Evolutionary conservation across 192 early-diverging fungal genomes (phyloP), one percentile per base, ranked within the genome.

Genomic region (Chytriomyces confervae): DNA sequence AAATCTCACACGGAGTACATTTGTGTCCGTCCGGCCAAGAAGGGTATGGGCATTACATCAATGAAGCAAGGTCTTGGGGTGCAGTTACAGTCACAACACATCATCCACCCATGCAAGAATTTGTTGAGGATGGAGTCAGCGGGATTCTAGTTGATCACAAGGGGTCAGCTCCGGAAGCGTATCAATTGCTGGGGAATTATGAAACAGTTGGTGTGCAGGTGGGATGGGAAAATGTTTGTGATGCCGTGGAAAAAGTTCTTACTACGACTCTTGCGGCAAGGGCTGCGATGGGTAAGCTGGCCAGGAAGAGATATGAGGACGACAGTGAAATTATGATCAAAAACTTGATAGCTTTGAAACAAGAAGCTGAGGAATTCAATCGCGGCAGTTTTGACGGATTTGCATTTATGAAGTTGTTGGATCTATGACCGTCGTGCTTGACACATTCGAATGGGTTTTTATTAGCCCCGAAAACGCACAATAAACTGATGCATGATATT

Each of bases 101-200:
- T 29, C 46, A 66, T 44, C 45, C 62, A 6, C 73, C 73, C 18
- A 75, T 75, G 73, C 68, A 75, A 23, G 73, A 75, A 46, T 75
- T 71, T 71, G 69, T 71, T 16, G 44, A 44, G 20, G 69, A 71
- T 36, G 69, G 51, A 23, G 53, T 29, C n/a, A 29, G 23, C 11
- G 66, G 66, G 16, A 24, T 69, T 8, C 66, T 69, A 9, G 44
- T 69, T 48, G 36, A 0, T 29, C 62, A 64, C 5, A 11, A 64
- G 5, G 23, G 48, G n/a, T 36, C 66, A 10, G 24, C 27, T 64
- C 62, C 62, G 18, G 62, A 64, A 64, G 1, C 29, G 2, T 27
- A 64, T 29, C 66, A 68, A 48, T 27, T 10, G 45, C 11, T 68
- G 50, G 47, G 16, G 43, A 29, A 29, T 8, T 68, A 68, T 48